Evolutionary conservation across 1,139 yeast species (phyloP).

Genomic region (Hyphopichia burtonii): DNA sequence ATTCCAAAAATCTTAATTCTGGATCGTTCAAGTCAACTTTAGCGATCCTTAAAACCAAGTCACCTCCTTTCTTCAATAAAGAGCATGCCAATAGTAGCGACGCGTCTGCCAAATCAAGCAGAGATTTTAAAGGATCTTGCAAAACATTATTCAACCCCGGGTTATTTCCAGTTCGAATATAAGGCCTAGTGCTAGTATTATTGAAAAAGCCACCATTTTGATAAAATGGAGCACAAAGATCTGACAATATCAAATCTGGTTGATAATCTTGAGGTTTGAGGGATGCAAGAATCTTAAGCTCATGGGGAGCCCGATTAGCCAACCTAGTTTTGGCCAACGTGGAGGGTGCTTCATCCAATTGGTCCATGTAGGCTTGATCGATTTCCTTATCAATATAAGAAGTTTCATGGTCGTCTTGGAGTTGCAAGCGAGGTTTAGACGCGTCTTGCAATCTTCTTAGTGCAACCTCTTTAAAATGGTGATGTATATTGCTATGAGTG

Average conservation of each 20-base stretch:
- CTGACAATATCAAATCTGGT: conserved; percentile 72
- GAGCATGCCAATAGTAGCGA: conserved; percentile 75
- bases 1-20: conserved; percentile 61
- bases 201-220: conserved; percentile 65
- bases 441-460: conserved; percentile 10
- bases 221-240: conserved; percentile 77
- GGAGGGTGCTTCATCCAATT: neutral
- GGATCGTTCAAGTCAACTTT: conserved; percentile 49
- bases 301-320: neutral
- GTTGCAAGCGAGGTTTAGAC: no score
- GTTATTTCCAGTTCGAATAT: conserved; percentile 29
- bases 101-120: conserved; percentile 82
- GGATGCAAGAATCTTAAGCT: neutral
- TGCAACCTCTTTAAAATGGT: conserved; percentile 51
- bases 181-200: conserved; percentile 77
- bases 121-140: conserved; percentile 24
- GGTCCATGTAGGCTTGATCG: conserved; percentile 14
- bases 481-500: conserved; percentile 61
- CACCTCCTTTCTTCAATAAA: conserved; percentile 65
- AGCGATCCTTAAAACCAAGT: conserved; percentile 70
- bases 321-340: conserved; percentile 4
- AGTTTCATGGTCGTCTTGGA: conserved; percentile 8
- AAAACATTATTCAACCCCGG: conserved; percentile 25
- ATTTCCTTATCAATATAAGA: conserved; percentile 32
- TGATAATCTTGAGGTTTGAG: conserved; percentile 17